phyloP scores from a whole-genome alignment of 768 basidiomycete species.

The Lactarius trivialis region DNA sequence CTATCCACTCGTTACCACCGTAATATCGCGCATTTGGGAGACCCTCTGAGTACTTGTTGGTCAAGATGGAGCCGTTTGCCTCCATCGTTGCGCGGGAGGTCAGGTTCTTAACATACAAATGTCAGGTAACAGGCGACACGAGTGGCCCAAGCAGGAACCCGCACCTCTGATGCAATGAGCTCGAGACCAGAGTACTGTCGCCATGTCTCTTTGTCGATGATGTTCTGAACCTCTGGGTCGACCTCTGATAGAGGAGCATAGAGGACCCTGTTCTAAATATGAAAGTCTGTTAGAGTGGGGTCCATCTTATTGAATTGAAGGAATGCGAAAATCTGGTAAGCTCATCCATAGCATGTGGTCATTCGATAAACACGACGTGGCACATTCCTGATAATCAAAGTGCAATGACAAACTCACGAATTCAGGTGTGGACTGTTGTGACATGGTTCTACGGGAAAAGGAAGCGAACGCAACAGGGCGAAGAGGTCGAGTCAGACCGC shows the following conservation, averaged over 20 bases:
- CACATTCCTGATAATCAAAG: neutral
- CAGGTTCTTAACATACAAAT: slow-evolving; percentile 60
- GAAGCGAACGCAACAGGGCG: slow-evolving; percentile 13
- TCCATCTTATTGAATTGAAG: too few relatives aligned
- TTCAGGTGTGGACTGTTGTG: slow-evolving; percentile 17
- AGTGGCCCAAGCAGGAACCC: slow-evolving; percentile 17
- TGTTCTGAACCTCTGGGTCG: slow-evolving; percentile 93
- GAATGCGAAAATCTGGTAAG: neutral
- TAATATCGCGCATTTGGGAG: slow-evolving; percentile 97
- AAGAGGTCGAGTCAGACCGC: slow-evolving; percentile 29
- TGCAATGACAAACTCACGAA: slow-evolving; percentile 16
- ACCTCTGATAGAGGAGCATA: slow-evolving; percentile 84
- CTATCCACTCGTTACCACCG: slow-evolving; percentile 96
- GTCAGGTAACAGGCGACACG: neutral
- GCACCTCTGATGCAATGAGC: slow-evolving; percentile 96
- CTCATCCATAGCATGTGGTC: neutral
- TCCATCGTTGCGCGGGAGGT: slow-evolving; percentile 95
- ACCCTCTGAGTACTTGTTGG: slow-evolving; percentile 99
- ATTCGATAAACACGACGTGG: neutral
- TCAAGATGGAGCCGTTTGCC: slow-evolving; percentile 96
- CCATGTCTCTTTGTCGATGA: slow-evolving; percentile 99
- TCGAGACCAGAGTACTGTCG: slow-evolving; percentile 95
- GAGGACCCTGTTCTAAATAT: slow-evolving; percentile 79
- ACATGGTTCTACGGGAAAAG: slow-evolving; percentile 15
- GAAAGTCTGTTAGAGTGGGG: neutral